Evolutionary conservation across 148 eudicot genomes (phyloP).

Genomic region (Rheum nobile): DNA sequence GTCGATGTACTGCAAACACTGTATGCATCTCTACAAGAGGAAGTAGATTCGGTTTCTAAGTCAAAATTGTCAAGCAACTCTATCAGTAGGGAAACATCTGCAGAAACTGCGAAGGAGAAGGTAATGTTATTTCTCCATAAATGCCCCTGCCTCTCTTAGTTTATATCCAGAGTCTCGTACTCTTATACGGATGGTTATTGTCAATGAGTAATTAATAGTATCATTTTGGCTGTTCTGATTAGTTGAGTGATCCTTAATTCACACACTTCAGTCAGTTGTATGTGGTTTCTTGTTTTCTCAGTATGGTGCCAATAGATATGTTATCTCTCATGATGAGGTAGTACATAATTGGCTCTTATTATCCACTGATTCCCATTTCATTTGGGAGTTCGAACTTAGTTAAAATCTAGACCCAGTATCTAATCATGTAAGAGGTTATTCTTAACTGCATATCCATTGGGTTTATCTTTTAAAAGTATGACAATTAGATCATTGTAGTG

Average conservation of each 20-base stretch:
- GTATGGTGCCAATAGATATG: background rate
- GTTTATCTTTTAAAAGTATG: background rate
- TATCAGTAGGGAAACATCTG: conserved; percentile 47
- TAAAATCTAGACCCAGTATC: background rate
- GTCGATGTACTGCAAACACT: conserved; percentile 58
- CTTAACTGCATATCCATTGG: background rate
- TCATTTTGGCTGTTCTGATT: background rate
- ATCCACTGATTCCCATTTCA: background rate
- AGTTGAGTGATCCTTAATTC: background rate
- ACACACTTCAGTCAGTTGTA: background rate
- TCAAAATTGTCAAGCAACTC: conserved; percentile 39
- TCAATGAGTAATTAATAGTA: background rate
- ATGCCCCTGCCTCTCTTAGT: background rate
- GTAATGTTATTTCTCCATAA: conserved; percentile 17
- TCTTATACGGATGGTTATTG: background rate
- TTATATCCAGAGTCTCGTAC: background rate
- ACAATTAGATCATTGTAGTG: background rate
- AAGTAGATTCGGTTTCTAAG: conserved; percentile 40
- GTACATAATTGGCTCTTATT: background rate
- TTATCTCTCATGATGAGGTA: background rate
- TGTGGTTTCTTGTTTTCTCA: background rate
- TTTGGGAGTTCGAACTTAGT: background rate
- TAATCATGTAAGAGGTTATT: background rate
- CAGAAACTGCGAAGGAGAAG: conserved; percentile 90
- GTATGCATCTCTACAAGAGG: conserved; percentile 58